These are phyloP conservation scores for Crithidia brevicula DNA, from an alignment of 208 protist genomes.

Conservation along the genomic window DNA sequence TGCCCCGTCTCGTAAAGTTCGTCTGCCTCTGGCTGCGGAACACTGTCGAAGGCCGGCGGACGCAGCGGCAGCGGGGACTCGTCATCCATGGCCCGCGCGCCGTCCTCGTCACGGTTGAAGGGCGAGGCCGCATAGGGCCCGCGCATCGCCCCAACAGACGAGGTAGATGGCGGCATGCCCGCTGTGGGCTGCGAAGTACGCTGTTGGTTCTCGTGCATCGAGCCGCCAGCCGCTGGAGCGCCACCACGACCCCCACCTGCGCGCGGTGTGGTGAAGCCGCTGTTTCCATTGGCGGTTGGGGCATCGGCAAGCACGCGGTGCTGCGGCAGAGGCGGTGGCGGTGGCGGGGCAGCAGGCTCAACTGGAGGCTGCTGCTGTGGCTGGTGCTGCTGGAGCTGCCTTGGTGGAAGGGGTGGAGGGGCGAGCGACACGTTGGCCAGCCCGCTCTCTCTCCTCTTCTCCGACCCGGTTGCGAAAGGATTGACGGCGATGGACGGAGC, in stretches of 20 bases:
- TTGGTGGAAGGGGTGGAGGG: not conserved
- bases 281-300: not conserved
- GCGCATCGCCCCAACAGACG: conserved; percentile 1
- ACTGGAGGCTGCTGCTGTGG: not conserved
- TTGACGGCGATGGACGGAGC: not conserved
- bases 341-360: not conserved
- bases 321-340: conserved; percentile 9
- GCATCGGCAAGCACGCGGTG: not conserved
- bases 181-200: conserved; percentile 3
- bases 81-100: conserved; percentile 2
- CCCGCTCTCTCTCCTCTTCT: no score
- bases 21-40: conserved; percentile 8
- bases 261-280: conserved; percentile 8
- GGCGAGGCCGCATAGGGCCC: conserved; percentile 29
- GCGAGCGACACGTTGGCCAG: not conserved
- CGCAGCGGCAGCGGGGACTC: conserved; percentile 35
- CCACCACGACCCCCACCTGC: not conserved
- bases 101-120: conserved; percentile 22
- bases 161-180: not conserved
- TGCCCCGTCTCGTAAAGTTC: not conserved
- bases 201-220: not conserved
- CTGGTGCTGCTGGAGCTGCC: not conserved
- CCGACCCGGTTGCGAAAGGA: not conserved
- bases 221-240: not conserved
- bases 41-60: conserved; percentile 19